Base-by-base conservation (phyloP, 73 alveolate species). In the Paramecium caudatum region DNA sequence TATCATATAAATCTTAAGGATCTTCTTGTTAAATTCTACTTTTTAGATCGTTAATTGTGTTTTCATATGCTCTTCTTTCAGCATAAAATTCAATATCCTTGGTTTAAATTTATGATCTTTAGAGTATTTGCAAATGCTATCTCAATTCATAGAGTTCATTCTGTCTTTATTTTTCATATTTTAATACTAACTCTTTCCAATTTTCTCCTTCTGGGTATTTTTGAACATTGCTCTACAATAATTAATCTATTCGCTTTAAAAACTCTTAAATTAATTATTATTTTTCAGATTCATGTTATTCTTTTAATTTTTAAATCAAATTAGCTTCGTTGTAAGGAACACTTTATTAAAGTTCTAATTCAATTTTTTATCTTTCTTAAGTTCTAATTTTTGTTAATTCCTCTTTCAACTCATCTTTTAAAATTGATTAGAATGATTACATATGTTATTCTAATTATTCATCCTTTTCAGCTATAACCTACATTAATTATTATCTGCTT, bases 191-290 rank as follows among this genome's bases (percentile, higher is more conserved):
- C 32, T 74, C 88, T 13, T 74, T 74, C 88, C 88, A 74, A 21
- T 74, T 45, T 74, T 74, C 88, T 16, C 88, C 88, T 21, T 74
- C 88, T 19, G 88, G 88, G 5, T 74, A 74, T 45, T 74, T 74
- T 25, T 74, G 43, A 15, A 74, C 88, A 74, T 74, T 74, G 21
- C 69, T 41, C 32, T 74, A 41, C 19, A 41, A 74, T 4, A 74
- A 8, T 13, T 36, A 41, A 45, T 74, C 88, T 4, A 74, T 74
- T 41, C 88, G 36, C 10, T 30, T 43, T 19, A 41, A 39, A 43
- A 41, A 74, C 7, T 74, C 69, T 41, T 41, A 19, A 5, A 74
- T 74, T 37, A 74, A 39, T 39, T 74, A 19, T 9, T 74, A 36
- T 37, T 74, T 74, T 19, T 74, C 88, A 0, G 7, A 1, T 17